Conservation (phyloP, 495 filamentous ascomycete genomes). For the Parathielavia hyrcaniae region DNA sequence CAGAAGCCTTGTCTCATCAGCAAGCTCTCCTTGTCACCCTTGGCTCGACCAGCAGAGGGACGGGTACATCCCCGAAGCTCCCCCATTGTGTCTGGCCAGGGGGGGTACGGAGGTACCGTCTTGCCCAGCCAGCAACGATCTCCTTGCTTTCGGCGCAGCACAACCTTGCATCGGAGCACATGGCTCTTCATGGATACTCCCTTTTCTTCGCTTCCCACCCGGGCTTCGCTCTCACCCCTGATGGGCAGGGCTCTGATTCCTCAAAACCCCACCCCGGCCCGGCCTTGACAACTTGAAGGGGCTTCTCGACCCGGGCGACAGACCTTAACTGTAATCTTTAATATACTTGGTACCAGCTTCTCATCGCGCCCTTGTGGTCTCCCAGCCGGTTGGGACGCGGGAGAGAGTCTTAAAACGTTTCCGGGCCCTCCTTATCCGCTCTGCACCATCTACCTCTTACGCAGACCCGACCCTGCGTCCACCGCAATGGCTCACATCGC, state of each 20-base stretch:
- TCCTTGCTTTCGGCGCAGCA: constrained; percentile 11
- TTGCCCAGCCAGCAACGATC: neutral
- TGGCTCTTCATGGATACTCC: constrained; percentile 11
- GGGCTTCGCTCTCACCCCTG: constrained; percentile 13
- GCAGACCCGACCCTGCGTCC: constrained; percentile 23
- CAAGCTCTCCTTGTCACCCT: constrained; percentile 26
- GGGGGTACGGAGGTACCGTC: too few relatives aligned
- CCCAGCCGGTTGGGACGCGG: constrained; percentile 23
- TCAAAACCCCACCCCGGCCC: constrained; percentile 13
- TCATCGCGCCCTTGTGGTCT: constrained; percentile 25
- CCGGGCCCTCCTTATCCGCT: constrained; percentile 28
- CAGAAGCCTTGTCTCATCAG: constrained; percentile 25
- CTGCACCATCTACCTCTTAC: constrained; percentile 31
- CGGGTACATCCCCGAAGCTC: constrained; percentile 16
- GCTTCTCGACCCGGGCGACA: constrained; percentile 1
- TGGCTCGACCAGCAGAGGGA: constrained; percentile 21
- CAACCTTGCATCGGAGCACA: constrained; percentile 7
- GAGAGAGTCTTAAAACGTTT: constrained; percentile 23
- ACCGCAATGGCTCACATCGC: constrained; percentile 47
- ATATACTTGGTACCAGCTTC: constrained; percentile 29
- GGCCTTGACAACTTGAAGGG: constrained; percentile 5
- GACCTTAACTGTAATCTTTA: neutral
- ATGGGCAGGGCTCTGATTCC: constrained; percentile 16
- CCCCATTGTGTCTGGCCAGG: constrained; percentile 13
- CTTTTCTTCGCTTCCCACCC: constrained; percentile 12